phyloP scores from a whole-genome alignment of 2,329 filamentous ascomycete species.

The Fusarium poae region DNA sequence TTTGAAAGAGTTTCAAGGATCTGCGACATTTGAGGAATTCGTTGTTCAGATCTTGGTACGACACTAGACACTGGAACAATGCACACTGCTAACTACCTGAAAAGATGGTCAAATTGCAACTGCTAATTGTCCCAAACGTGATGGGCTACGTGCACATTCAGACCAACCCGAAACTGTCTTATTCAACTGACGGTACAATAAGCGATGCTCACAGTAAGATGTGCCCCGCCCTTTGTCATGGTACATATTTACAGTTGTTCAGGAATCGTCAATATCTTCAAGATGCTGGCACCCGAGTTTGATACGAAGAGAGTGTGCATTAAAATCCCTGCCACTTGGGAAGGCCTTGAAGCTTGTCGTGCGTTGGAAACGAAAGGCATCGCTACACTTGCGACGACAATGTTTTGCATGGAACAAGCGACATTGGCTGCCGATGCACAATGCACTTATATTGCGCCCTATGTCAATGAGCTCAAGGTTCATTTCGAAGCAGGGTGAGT shows the following conservation, averaged over 20 bases:
- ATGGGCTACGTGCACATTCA: constrained; percentile 69
- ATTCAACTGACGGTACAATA: constrained; percentile 63
- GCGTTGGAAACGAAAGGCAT: constrained; percentile 66
- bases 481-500: constrained; percentile 67
- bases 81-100: constrained; percentile 1
- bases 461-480: constrained; percentile 74
- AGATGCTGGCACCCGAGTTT: constrained; percentile 48
- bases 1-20: constrained; percentile 40
- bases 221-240: rapidly evolving
- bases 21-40: constrained; percentile 58
- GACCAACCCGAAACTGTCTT: constrained; percentile 69
- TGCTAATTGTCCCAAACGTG: constrained; percentile 64
- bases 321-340: constrained; percentile 74
- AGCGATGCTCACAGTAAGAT: constrained; percentile 63
- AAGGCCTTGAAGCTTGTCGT: constrained; percentile 71
- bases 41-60: constrained; percentile 68
- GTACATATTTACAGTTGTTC: neutral
- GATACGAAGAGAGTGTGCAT: constrained; percentile 67
- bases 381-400: constrained; percentile 71
- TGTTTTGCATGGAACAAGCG: constrained; percentile 73
- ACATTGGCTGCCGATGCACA: constrained; percentile 67
- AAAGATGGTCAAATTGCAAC: constrained; percentile 68
- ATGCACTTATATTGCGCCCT: constrained; percentile 74
- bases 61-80: rapidly evolving
- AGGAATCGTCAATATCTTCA: constrained; percentile 61